These are phyloP conservation scores for Mycena albidolilacea DNA, from an alignment of 768 basidiomycete species.

Conservation along the genomic window DNA sequence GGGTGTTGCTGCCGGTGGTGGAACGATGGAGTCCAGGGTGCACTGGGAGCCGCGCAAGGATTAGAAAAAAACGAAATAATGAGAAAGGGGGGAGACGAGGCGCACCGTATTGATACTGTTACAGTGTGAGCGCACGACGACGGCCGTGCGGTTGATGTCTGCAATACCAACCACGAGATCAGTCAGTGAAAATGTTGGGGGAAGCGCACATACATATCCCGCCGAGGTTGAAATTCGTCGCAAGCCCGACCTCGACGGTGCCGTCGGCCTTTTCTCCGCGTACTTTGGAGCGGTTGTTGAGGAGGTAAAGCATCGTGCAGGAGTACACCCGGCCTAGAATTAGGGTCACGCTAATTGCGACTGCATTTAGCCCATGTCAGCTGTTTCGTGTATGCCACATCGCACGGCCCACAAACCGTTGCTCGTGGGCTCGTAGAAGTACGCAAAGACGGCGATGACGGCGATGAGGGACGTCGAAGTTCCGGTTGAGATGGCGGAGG, in stretches of 20 bases:
- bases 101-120: background rate
- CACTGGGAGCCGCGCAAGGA: background rate
- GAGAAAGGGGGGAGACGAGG: background rate
- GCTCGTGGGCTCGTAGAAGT: slow-evolving; percentile 22
- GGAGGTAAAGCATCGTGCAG: slow-evolving; percentile 31
- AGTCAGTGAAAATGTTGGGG: background rate
- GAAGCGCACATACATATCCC: slow-evolving; percentile 24
- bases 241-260: slow-evolving; percentile 13
- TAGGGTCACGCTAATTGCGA: slow-evolving; percentile 15
- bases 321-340: slow-evolving; percentile 28
- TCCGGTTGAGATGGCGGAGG: slow-evolving; percentile 29
- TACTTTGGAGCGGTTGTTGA: slow-evolving; percentile 26
- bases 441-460: slow-evolving; percentile 22
- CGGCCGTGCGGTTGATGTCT: slow-evolving; percentile 23
- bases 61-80: no score
- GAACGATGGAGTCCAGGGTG: background rate
- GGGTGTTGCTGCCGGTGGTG: background rate
- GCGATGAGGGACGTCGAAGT: slow-evolving; percentile 29
- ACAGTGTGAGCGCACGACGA: background rate
- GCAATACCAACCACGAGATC: no score
- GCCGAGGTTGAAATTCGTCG: slow-evolving; percentile 19
- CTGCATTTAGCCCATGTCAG: background rate
- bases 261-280: slow-evolving; percentile 25
- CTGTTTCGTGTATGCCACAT: background rate
- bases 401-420: slow-evolving; percentile 5